phyloP scores from a whole-genome alignment of 345 rosid genomes.

The Brassica incana region DNA sequence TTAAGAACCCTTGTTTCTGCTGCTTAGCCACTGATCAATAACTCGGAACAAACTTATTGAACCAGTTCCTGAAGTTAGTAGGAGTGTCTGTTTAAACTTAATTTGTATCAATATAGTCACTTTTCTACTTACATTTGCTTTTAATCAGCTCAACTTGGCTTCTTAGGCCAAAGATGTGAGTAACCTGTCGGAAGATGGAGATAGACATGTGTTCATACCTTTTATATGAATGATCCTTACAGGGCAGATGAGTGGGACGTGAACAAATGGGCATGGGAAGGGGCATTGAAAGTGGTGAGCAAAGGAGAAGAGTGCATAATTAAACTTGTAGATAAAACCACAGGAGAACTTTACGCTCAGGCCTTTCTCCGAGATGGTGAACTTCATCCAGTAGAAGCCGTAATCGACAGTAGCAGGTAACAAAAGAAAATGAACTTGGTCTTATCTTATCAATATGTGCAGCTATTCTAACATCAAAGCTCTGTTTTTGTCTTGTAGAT shows the following conservation, averaged over 20 bases:
- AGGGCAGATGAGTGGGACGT: slow-evolving; percentile 99
- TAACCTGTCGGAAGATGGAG: slow-evolving; percentile 3
- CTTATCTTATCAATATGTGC: not conserved
- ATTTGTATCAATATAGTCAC: not conserved
- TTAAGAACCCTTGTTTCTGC: not conserved
- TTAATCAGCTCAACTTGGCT: slow-evolving; percentile 4
- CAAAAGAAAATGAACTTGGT: not conserved
- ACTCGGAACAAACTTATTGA: not conserved
- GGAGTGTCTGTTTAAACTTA: not conserved
- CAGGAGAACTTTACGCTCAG: slow-evolving; percentile 90
- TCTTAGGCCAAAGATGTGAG: not conserved
- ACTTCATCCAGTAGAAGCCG: slow-evolving; percentile 95
- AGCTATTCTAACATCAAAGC: not conserved
- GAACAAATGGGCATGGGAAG: slow-evolving; percentile 99
- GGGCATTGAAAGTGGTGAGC: slow-evolving; percentile 75
- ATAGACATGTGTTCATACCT: slow-evolving; percentile 16
- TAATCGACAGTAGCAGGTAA: slow-evolving; percentile 98
- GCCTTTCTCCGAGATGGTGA: slow-evolving; percentile 94
- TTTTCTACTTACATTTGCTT: not conserved
- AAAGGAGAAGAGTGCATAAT: slow-evolving; percentile 98
- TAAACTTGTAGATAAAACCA: slow-evolving; percentile 86
- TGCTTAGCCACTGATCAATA: slow-evolving; percentile 1
- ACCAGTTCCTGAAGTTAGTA: not conserved
- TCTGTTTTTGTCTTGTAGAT: slow-evolving; percentile 63
- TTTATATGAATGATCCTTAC: slow-evolving; percentile 31